Evolutionary conservation across 768 basidiomycete genomes (phyloP), one percentile per base, ranked within the genome.

Genomic region (Pleurotus pulmonarius): DNA sequence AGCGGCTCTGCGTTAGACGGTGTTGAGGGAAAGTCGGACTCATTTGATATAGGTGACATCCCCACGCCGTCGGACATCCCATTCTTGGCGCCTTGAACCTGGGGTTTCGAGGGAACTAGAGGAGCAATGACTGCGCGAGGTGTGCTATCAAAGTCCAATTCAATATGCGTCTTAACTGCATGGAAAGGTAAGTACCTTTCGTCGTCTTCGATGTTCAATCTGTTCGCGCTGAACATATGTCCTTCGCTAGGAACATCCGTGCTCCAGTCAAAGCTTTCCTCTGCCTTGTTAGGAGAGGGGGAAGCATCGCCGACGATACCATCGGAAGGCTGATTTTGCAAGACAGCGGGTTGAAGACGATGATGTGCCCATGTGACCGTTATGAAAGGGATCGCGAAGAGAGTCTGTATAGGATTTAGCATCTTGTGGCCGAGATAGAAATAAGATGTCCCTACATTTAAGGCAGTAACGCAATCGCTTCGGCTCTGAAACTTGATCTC

Each of bases 301-400:
- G 29, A 34, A 34, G 29, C 4, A 34, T 34, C 29, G 8, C 29
- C 29, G 3, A 9, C 11, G 29, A 34, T 34, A 34, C 29, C 29
- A 11, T 34, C 29, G 9, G 29, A 34, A 11, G 29, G 29, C 29
- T 34, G 29, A 11, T 34, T 34, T 34, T 11, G 29, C 29, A 34
- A 34, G 29, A 11, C 9, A 11, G 8, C 29, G 29, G 29, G 29
- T 3, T 34, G 29, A 34, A 58, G 51, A 49, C 76, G 80, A 56
- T 86, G 85, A 67, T 92, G 90, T 15, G 89, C 87, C 90, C 90
- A 92, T 20, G 88, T 88, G 5, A 89, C 85, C 1, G 81, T 84
- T 9, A 92, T 67, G 66, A 89, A 85, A 43, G 89, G 85, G 15
- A 91, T 74, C 57, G 79, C 75, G 56, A 86, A 82, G 60, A 92